Evolutionary conservation across 1,139 yeast species (phyloP).

Genomic region (Citeromyces hawaiiensis): DNA sequence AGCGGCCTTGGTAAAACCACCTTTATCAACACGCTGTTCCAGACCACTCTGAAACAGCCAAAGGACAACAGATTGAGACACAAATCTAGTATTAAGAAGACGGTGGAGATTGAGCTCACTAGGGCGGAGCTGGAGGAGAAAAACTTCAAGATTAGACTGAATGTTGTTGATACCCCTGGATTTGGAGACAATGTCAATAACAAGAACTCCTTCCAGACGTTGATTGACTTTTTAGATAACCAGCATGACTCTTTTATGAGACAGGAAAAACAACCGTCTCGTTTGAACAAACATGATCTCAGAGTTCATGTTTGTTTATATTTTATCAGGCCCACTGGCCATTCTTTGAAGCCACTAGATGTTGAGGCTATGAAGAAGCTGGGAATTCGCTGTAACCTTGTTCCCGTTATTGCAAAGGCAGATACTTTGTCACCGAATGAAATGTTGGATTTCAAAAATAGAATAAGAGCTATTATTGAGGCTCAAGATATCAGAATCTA

Average conservation of each 20-base stretch:
- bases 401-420: slow-evolving; percentile 91
- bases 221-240: slow-evolving; percentile 88
- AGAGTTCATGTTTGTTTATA: slow-evolving; percentile 94
- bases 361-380: slow-evolving; percentile 86
- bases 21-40: slow-evolving; percentile 84
- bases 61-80: slow-evolving; percentile 57
- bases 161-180: slow-evolving; percentile 93
- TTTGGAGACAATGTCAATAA: slow-evolving; percentile 95
- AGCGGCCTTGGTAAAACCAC: slow-evolving; percentile 93
- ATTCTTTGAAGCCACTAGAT: slow-evolving; percentile 85
- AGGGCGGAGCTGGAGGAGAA: slow-evolving; percentile 91
- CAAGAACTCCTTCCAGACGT: slow-evolving; percentile 86
- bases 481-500: slow-evolving; percentile 87
- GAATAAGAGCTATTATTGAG: slow-evolving; percentile 83
- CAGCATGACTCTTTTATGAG: slow-evolving; percentile 92
- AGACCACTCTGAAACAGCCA: slow-evolving; percentile 52
- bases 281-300: slow-evolving; percentile 60
- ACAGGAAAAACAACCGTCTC: slow-evolving; percentile 90
- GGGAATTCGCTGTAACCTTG: slow-evolving; percentile 79
- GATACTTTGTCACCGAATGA: slow-evolving; percentile 84
- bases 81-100: slow-evolving; percentile 63
- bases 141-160: slow-evolving; percentile 73
- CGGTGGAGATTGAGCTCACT: slow-evolving; percentile 82
- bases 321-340: slow-evolving; percentile 94
- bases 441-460: slow-evolving; percentile 66